A percentile compares a stretch with the other conserved stretches of the same genome.
Evolutionary conservation across 2,329 filamentous ascomycete genomes (phyloP).

Genomic region (Trichoderma atroviride): DNA sequence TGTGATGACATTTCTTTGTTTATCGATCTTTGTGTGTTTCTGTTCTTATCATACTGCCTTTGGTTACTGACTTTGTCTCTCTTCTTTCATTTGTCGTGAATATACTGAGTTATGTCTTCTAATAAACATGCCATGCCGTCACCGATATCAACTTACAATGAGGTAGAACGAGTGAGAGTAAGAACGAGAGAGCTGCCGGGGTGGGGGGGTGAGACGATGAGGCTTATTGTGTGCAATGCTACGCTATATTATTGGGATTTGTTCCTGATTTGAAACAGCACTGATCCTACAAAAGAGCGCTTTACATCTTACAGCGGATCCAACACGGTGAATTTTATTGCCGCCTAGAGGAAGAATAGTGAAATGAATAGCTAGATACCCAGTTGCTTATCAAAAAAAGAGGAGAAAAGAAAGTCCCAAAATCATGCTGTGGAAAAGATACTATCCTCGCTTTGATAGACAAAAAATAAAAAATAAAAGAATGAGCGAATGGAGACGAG

Average conservation of each 20-base stretch:
- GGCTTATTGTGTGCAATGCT: constrained; percentile 6
- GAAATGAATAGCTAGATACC: neutral
- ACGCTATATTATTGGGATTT: neutral
- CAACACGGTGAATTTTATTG: neutral
- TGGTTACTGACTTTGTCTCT: neutral
- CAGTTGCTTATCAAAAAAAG: neutral
- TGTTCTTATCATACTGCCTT: neutral
- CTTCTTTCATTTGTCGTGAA: constrained; percentile 7
- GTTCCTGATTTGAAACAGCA: constrained; percentile 10
- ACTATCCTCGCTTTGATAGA: constrained; percentile 12
- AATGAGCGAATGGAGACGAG: neutral
- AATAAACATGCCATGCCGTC: neutral
- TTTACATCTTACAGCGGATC: neutral
- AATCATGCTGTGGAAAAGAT: neutral
- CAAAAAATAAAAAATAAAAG: neutral
- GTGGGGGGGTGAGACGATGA: constrained; percentile 1
- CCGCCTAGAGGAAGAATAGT: neutral
- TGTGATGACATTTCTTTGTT: constrained; percentile 8
- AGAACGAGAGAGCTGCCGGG: neutral
- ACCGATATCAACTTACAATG: neutral
- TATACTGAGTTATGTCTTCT: constrained; percentile 15
- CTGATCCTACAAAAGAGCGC: neutral
- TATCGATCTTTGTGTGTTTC: neutral
- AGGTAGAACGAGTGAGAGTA: neutral
- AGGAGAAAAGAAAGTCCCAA: neutral